Conservation (phyloP, 495 filamentous ascomycete genomes). For the Filosporella fistucella region DNA sequence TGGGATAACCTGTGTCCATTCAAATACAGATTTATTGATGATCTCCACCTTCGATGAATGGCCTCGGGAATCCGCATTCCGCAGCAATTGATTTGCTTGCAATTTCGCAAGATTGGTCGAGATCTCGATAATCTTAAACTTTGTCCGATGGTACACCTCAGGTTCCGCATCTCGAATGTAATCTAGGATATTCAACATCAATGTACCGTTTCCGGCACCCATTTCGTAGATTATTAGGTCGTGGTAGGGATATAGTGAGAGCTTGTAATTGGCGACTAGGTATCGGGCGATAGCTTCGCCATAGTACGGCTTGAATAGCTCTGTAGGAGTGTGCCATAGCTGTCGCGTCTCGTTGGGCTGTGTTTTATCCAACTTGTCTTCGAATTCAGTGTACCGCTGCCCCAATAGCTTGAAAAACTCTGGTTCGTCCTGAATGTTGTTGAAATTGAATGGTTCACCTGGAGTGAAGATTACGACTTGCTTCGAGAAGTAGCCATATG, state of each 20-base stretch:
- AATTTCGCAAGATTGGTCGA: conserved; percentile 71
- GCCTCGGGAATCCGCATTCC: conserved; percentile 59
- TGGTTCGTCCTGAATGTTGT: conserved; percentile 69
- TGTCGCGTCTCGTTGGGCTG: conserved; percentile 72
- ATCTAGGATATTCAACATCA: conserved; percentile 97
- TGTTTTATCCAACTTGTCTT: conserved; percentile 74
- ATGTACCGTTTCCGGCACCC: conserved; percentile 93
- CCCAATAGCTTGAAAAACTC: conserved; percentile 75
- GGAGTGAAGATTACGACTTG: conserved; percentile 95
- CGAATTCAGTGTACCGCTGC: conserved; percentile 79
- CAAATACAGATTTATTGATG: conserved; percentile 89
- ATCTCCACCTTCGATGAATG: conserved; percentile 87
- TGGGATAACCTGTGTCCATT: conserved; percentile 81
- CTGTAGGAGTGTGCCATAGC: conserved; percentile 97
- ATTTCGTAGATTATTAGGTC: conserved; percentile 99
- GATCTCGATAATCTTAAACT: conserved; percentile 95
- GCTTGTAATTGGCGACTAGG: conserved; percentile 90
- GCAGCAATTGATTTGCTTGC: conserved; percentile 65
- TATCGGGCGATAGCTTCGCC: conserved; percentile 95
- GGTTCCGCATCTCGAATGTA: conserved; percentile 88
- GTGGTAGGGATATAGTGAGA: conserved; percentile 89
- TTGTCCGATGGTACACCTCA: conserved; percentile 88
- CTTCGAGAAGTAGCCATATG: conserved; percentile 98
- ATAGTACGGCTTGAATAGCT: conserved; percentile 95
- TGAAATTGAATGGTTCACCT: conserved; percentile 91